Percentiles rank a stretch among this genome's conserved stretches.
phyloP scores from a whole-genome alignment of 768 basidiomycete species.

The Boletus pseudo-olivaceus region DNA sequence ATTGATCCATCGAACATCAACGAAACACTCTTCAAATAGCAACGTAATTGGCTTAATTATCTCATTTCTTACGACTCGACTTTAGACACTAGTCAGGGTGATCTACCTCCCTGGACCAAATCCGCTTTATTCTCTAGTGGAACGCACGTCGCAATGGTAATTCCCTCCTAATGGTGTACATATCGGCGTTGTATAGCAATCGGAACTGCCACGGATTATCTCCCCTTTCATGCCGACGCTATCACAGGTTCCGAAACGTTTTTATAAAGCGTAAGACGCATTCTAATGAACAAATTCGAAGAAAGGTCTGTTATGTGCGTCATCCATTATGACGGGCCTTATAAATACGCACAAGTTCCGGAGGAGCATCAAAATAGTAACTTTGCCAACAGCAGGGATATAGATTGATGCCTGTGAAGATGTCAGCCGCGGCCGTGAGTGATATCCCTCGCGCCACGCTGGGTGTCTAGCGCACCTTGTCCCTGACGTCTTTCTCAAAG shows the following conservation, averaged over 20 bases:
- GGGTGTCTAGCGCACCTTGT: slow-evolving; percentile 59
- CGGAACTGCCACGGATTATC: slow-evolving; percentile 11
- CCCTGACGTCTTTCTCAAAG: slow-evolving; percentile 88
- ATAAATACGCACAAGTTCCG: slow-evolving; percentile 74
- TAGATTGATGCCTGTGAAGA: slow-evolving; percentile 74
- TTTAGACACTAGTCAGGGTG: slow-evolving; percentile 18
- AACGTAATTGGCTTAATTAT: slow-evolving; percentile 15
- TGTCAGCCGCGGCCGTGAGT: slow-evolving; percentile 7
- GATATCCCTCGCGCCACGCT: not conserved
- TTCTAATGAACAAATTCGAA: slow-evolving; percentile 11
- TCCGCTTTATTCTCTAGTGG: slow-evolving; percentile 14
- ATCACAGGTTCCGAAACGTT: not conserved
- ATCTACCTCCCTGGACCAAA: slow-evolving; percentile 11
- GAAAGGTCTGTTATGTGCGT: slow-evolving; percentile 1
- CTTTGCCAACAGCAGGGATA: slow-evolving; percentile 94
- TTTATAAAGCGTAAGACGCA: slow-evolving; percentile 30
- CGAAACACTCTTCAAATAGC: slow-evolving; percentile 44
- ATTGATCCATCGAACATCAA: slow-evolving; percentile 38
- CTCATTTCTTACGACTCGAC: slow-evolving; percentile 5
- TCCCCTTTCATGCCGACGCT: slow-evolving; percentile 10
- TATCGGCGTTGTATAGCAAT: slow-evolving; percentile 29
- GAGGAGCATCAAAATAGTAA: slow-evolving; percentile 96
- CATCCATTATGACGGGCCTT: not conserved
- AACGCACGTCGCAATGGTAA: slow-evolving; percentile 23
- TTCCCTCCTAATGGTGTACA: slow-evolving; percentile 32